Conservation (phyloP, 2,329 filamentous ascomycete genomes). For the Talaromyces funiculosus region DNA sequence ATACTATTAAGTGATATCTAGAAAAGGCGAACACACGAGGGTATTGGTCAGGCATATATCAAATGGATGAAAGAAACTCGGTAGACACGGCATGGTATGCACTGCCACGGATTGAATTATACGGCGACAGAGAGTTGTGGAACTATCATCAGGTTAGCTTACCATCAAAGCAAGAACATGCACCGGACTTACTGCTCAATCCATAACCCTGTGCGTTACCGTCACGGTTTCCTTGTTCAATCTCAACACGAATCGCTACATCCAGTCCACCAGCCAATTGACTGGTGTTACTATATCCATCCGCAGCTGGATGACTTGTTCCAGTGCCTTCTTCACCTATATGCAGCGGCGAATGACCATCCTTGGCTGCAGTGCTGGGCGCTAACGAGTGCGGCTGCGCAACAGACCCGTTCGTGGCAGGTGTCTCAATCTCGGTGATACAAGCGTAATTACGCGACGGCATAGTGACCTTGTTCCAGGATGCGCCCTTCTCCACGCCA, state of each 20-base stretch:
- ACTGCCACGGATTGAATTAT: not conserved
- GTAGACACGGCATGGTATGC: not conserved
- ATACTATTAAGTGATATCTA: not conserved
- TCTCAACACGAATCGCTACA: conserved; percentile 43
- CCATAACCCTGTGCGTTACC: conserved; percentile 45
- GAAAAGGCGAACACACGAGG: not conserved
- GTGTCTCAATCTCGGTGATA: conserved; percentile 48
- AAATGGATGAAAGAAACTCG: not conserved
- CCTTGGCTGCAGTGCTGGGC: conserved; percentile 39
- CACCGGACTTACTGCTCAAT: conserved; percentile 38
- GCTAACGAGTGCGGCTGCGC: conserved; percentile 10
- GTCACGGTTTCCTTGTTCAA: conserved; percentile 37
- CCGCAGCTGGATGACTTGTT: conserved; percentile 68
- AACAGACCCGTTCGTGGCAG: conserved; percentile 21
- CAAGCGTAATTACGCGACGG: conserved; percentile 61
- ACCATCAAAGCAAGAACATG: not conserved
- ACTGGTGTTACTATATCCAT: conserved; percentile 35
- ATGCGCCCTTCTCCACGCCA: conserved; percentile 56
- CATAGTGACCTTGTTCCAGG: conserved; percentile 81
- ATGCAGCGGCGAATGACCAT: conserved; percentile 68
- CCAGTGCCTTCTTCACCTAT: conserved; percentile 72
- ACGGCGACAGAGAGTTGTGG: conserved; percentile 1
- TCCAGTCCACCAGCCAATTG: conserved; percentile 40
- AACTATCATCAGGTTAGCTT: not conserved
- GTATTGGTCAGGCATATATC: conserved; percentile 5